Conservation (phyloP, 2,329 filamentous ascomycete species). For the Arthrobotrys megalospora region DNA sequence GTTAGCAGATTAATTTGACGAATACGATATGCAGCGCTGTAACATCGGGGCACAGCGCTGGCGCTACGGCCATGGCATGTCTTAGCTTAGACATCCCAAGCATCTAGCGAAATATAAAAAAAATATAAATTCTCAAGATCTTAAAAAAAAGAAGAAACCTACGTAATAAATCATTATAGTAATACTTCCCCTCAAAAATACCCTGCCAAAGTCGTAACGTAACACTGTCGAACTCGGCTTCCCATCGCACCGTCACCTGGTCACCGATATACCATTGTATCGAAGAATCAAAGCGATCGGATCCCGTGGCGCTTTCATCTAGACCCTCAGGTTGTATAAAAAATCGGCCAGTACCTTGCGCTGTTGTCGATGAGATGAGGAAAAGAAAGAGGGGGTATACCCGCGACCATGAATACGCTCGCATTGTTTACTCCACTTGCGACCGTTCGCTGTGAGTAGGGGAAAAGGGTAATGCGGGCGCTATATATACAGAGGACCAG, state of each 20-base stretch:
- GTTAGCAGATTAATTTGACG: too few species aligned
- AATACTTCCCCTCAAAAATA: constrained; percentile 27
- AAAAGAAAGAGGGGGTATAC: constrained; percentile 4
- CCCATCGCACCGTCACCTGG: constrained; percentile 30
- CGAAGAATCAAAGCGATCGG: constrained; percentile 30
- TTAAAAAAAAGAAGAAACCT: neutral
- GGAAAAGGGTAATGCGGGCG: neutral
- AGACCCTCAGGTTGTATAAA: constrained; percentile 29
- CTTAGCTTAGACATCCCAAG: neutral
- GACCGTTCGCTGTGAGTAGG: neutral
- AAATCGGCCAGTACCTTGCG: neutral
- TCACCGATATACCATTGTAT: constrained; percentile 40
- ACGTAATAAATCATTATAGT: constrained; percentile 27
- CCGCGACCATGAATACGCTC: neutral
- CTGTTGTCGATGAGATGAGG: neutral
- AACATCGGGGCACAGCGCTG: too few species aligned
- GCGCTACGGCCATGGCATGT: neutral
- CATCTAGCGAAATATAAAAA: neutral
- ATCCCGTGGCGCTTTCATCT: constrained; percentile 16
- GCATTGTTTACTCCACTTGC: constrained; percentile 1
- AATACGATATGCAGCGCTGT: too few species aligned
- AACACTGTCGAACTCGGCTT: constrained; percentile 28
- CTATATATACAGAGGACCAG: constrained; percentile 1
- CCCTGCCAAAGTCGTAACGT: constrained; percentile 42
- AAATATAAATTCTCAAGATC: neutral